Base-by-base conservation (phyloP, 192 early-diverging fungal genomes). In the Coemansia sp. region DNA sequence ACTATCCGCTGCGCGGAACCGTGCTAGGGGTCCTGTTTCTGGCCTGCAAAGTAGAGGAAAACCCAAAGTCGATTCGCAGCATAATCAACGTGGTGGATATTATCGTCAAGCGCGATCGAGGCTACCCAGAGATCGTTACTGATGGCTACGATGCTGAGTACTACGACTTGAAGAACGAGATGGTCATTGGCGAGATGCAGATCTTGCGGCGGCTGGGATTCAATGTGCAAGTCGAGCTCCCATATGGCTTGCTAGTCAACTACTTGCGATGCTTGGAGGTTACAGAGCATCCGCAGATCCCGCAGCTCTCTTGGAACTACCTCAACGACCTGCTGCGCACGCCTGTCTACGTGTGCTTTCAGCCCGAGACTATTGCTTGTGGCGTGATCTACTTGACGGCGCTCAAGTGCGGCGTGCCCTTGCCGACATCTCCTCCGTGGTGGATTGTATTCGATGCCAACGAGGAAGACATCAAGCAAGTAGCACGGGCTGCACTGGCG, bases 211-310 rank as follows among this genome's bases (percentile, higher is more conserved):
- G 86, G 34, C 85, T 99, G 7, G 94, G 89, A 9, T 99, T 99
- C 73, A 93, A 96, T 70, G 94, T 98, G 5, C 94, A 97, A 64
- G 96, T 98, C 1, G 91, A 96, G 75, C 86, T 94, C 13, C 95
- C 97, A n/a, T 95, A 99, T 73, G 91, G 91, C 18, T 86, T 94
- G 56, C 89, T 99, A 88, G 87, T 97, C 61, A 96, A 96, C 66
- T 99, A 95, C 73, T 68, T 98, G 69, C 88, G 88, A 38, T 86
- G 89, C 24, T 78, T 99, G 38, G 90, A 88, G 28, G 64, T 95
- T 43, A 87, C 85, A 7, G 88, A 88, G 9, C 88, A 96, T 64
- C 83, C 87, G 10, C 82, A 65, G 9, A 73, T 99, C n/a, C 86
- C 90, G 6, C 93, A 95, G 64, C 80, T 84, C 23, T 92, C 95